Evolutionary conservation across 352 stramenopile species (phyloP), one percentile per base, ranked within the genome.

Genomic region (Phytophthora fragariaefolia): DNA sequence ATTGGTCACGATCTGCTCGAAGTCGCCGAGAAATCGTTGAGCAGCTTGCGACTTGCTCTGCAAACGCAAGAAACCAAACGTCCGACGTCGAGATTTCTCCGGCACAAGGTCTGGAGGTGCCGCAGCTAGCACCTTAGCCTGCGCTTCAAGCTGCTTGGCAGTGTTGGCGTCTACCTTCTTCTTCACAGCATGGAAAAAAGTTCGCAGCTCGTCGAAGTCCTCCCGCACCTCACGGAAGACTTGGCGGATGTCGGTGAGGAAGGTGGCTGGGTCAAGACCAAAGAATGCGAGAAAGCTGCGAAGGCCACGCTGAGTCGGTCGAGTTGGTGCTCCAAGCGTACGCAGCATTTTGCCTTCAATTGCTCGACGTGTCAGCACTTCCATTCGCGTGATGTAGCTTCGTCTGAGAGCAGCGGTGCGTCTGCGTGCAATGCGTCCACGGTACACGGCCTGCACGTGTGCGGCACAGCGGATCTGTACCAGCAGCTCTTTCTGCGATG

Each of bases 371-470:
- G 85, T 63, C 2, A 92, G 58, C 51, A 95, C 73, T 47, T 95
- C 85, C 81, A 95, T 91, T 1, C 86, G 80, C 1, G 83, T 91
- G 30, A 93, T 77, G 40, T 87, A 92, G 50, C 86, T 92, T 7
- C 87, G 76, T 22, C 87, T 67, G 7, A 92, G 65, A n/a, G 87
- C 87, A 12, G 83, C 79, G 3, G 86, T 90, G 2, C 78, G 74
- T 27, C 83, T 71, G 6, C 87, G 74, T 0, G 83, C 86, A 53
- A 93, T 91, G 1, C 85, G 80, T 3, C 87, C 85, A 12, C 87
- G 78, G 53, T 93, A 93, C 3, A 92, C 61, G 0, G 87, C 87
- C 53, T 95, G 87, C 0, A 95, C 54, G 2, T 75, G 82, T 4
- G 73, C 47, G 0, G 80, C 85, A 56, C 66, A 83, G 1, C 82